Conservation (phyloP, 177 flowering plant genomes). For the Vitis hybrid region DNA sequence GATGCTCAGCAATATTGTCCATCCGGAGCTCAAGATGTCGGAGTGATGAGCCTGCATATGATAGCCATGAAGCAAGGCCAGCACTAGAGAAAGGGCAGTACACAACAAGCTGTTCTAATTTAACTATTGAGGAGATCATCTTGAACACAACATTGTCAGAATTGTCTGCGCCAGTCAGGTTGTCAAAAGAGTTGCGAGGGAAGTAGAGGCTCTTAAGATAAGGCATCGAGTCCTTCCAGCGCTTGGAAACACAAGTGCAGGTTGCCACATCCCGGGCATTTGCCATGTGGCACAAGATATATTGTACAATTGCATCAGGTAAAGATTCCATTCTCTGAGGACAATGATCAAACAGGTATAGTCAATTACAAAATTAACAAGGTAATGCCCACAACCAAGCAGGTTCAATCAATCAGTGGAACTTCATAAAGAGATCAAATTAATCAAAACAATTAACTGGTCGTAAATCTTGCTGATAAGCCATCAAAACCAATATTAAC, state of each 20-base stretch:
- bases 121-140: slow-evolving; percentile 43
- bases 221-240: slow-evolving; percentile 68
- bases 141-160: slow-evolving; percentile 43
- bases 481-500: no score
- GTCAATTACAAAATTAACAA: slow-evolving; percentile 4
- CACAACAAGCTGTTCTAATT: slow-evolving; percentile 68
- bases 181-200: slow-evolving; percentile 72
- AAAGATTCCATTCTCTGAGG: slow-evolving; percentile 53
- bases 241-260: slow-evolving; percentile 71
- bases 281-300: slow-evolving; percentile 49
- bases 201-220: slow-evolving; percentile 58
- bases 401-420: background rate
- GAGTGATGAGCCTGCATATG: slow-evolving; percentile 34
- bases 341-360: slow-evolving; percentile 24
- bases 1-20: slow-evolving; percentile 52
- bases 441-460: background rate
- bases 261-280: slow-evolving; percentile 69
- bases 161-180: slow-evolving; percentile 18
- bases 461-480: no score
- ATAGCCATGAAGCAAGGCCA: slow-evolving; percentile 73
- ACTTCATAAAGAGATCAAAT: background rate
- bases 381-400: background rate
- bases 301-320: slow-evolving; percentile 69
- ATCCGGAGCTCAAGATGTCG: slow-evolving; percentile 77
- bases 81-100: slow-evolving; percentile 65